Conservation (phyloP, 2,329 filamentous ascomycete species). For the Mollisiaceae sp. region DNA sequence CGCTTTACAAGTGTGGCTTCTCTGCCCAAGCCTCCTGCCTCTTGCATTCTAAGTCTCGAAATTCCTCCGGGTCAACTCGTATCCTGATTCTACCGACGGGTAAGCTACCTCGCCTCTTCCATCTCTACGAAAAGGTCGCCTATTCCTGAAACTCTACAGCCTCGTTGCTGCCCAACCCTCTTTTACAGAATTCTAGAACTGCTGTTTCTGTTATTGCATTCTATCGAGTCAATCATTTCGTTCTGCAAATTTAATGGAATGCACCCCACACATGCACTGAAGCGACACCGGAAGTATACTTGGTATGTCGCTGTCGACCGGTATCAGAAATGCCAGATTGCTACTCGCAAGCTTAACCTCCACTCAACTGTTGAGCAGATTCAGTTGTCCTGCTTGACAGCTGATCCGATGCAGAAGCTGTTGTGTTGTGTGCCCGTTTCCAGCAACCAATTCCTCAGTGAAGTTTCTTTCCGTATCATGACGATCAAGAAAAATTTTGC, state of each 20-base stretch:
- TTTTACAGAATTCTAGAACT: neutral
- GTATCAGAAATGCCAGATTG: conserved; percentile 10
- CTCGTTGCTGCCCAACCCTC: conserved; percentile 25
- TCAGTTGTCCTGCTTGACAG: neutral
- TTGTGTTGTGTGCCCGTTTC: conserved; percentile 3
- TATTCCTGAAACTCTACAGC: conserved; percentile 6
- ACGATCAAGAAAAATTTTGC: neutral
- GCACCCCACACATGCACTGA: conserved; percentile 4
- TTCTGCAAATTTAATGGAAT: conserved; percentile 4
- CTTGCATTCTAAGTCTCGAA: neutral
- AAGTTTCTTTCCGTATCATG: neutral
- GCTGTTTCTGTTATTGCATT: conserved; percentile 6
- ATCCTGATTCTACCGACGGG: neutral
- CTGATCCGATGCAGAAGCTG: conserved; percentile 5
- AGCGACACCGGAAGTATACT: conserved; percentile 8
- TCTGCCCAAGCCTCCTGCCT: no score
- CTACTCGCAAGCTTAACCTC: conserved; percentile 10
- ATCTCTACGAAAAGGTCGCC: conserved; percentile 1
- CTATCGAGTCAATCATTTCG: conserved; percentile 8
- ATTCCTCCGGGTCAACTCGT: neutral
- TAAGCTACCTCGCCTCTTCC: conserved; percentile 5
- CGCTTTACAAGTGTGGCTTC: neutral
- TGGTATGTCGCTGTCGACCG: neutral
- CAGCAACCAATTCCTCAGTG: neutral
- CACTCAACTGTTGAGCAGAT: no score